These are phyloP conservation scores for Plasmodium inui DNA, from an alignment of 169 alveolate genomes.

Conservation along the genomic window DNA sequence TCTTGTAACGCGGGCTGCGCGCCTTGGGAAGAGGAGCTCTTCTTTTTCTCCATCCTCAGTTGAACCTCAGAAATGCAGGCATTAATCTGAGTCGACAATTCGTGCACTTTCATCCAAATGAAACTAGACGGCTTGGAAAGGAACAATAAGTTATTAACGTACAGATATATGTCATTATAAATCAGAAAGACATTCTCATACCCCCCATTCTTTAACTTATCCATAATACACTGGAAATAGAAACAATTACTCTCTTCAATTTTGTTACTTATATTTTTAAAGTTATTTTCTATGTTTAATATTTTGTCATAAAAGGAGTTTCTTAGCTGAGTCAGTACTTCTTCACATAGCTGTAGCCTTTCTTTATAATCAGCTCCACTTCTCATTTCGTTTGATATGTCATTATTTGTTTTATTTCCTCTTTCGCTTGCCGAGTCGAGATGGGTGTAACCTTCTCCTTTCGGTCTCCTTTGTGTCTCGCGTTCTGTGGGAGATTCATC, in stretches of 20 bases:
- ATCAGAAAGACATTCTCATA: constrained; percentile 30
- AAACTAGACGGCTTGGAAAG: constrained; percentile 67
- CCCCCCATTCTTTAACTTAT: constrained; percentile 31
- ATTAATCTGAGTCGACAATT: constrained; percentile 22
- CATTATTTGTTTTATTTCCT: background rate
- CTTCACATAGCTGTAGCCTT: constrained; percentile 33
- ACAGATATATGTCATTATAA: constrained; percentile 51
- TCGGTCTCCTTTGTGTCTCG: background rate
- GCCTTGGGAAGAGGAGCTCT: background rate
- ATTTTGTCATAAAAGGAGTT: constrained; percentile 21
- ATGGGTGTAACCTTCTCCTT: background rate
- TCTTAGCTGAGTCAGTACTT: constrained; percentile 13
- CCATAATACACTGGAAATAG: constrained; percentile 49
- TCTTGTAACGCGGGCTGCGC: background rate
- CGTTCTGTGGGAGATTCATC: background rate
- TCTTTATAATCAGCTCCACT: constrained; percentile 2
- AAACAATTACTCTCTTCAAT: constrained; percentile 53
- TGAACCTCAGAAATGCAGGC: constrained; percentile 26
- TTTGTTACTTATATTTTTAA: constrained; percentile 57
- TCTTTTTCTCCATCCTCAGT: constrained; percentile 14
- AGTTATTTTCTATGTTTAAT: constrained; percentile 53
- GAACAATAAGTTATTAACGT: constrained; percentile 41
- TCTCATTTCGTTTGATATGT: background rate
- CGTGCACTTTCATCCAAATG: constrained; percentile 72
- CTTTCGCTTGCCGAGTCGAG: background rate